These are phyloP conservation scores for Oryza meyeriana DNA, from an alignment of 176 grass and related monocot species.

Conservation along the genomic window DNA sequence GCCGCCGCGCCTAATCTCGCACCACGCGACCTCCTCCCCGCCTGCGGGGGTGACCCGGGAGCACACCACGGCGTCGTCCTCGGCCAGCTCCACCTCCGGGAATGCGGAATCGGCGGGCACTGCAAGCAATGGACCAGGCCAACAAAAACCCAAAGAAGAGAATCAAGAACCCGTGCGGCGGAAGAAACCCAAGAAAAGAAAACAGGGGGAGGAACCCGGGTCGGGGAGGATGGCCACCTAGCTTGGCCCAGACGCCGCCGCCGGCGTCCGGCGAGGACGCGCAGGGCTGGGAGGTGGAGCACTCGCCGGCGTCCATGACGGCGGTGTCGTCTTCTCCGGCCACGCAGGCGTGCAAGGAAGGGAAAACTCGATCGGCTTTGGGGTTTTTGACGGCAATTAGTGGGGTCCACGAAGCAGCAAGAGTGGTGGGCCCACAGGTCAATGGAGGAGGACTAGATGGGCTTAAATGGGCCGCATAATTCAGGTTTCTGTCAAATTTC, in stretches of 20 bases:
- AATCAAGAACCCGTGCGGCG: constrained; percentile 37
- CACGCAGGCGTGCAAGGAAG: background rate
- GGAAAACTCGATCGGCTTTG: background rate
- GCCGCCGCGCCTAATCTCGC: constrained; percentile 57
- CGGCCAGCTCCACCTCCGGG: constrained; percentile 51
- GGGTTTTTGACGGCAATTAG: background rate
- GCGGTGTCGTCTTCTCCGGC: background rate
- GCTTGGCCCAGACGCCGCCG: constrained; percentile 58
- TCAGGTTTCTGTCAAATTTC: background rate
- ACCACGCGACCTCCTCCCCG: constrained; percentile 61
- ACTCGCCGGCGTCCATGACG: constrained; percentile 75
- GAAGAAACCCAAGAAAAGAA: constrained; percentile 20
- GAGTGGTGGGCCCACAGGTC: background rate
- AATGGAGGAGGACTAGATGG: background rate
- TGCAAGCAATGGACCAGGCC: constrained; percentile 16
- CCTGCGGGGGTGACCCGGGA: constrained; percentile 37
- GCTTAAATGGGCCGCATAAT: background rate
- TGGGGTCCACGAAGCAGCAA: background rate
- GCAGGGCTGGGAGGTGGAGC: constrained; percentile 37
- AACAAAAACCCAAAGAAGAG: background rate
- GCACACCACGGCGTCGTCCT: constrained; percentile 49
- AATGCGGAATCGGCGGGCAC: constrained; percentile 57
- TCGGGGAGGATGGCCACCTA: constrained; percentile 38
- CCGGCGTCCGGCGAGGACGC: background rate
- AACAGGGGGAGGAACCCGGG: no score